Evolutionary conservation across 163 green algal genomes (phyloP).

Genomic region (Chlamydomonas reinhardtii): DNA sequence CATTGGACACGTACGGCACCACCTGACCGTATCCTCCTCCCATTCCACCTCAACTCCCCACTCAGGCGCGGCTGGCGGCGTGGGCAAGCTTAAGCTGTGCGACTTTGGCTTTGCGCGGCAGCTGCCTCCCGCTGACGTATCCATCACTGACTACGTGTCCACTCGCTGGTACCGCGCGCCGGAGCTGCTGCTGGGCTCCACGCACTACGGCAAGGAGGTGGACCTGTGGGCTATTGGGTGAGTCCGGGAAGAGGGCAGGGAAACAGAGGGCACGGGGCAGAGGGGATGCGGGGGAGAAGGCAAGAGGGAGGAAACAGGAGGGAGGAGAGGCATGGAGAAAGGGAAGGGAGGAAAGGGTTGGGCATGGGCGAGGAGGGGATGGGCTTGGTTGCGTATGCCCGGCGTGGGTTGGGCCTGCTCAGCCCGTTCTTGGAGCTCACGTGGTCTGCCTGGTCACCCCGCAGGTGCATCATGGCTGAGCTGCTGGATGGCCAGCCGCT

Average conservation of each 20-base stretch:
- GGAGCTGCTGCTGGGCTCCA: conserved; percentile 86
- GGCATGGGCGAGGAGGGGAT: too few relatives aligned
- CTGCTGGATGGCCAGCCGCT: conserved; percentile 86
- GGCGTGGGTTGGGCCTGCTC: too few relatives aligned
- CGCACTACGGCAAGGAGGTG: conserved; percentile 83
- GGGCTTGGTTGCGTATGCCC: too few relatives aligned
- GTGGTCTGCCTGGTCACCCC: neutral
- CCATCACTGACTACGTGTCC: conserved; percentile 89
- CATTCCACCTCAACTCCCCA: too few relatives aligned
- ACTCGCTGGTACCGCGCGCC: conserved; percentile 91
- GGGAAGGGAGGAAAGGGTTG: too few relatives aligned
- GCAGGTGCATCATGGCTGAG: conserved; percentile 88
- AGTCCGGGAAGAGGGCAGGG: neutral
- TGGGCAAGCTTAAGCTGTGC: conserved; percentile 88
- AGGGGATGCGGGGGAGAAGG: neutral
- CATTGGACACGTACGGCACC: too few relatives aligned
- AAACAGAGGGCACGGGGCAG: neutral
- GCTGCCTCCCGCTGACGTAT: conserved; percentile 66
- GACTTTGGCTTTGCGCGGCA: conserved; percentile 93
- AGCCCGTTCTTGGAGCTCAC: too few relatives aligned
- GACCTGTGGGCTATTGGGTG: conserved; percentile 93
- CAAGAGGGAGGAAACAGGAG: too few relatives aligned
- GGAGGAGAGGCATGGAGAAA: too few relatives aligned
- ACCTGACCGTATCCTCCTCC: neutral
- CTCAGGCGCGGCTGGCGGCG: conserved; percentile 42